Evolutionary conservation across 2,329 filamentous ascomycete genomes (phyloP).

Genomic region (Verticillium longisporum): DNA sequence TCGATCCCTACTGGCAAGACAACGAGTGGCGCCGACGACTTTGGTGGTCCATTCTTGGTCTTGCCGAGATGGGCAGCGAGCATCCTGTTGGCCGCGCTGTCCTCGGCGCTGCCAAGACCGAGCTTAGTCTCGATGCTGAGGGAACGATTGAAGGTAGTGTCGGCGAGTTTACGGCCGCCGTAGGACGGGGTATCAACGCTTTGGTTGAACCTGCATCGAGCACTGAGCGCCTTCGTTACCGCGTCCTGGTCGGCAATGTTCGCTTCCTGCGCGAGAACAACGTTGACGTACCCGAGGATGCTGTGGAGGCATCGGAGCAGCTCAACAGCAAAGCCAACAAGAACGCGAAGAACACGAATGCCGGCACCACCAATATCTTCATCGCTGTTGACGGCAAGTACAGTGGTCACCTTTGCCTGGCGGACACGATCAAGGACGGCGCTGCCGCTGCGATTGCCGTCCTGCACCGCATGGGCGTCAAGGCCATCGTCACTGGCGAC

Average conservation of each 20-base stretch:
- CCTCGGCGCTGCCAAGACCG: constrained; percentile 63
- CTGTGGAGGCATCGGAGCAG: constrained; percentile 56
- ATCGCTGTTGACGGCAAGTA: constrained; percentile 74
- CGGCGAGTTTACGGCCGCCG: constrained; percentile 74
- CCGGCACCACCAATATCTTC: constrained; percentile 86
- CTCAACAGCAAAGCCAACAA: constrained; percentile 40
- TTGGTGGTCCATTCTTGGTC: constrained; percentile 67
- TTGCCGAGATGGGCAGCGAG: constrained; percentile 94
- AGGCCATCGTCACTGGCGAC: constrained; percentile 90
- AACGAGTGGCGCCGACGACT: constrained; percentile 61
- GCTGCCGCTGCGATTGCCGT: constrained; percentile 76
- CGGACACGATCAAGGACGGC: constrained; percentile 86
- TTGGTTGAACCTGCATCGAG: constrained; percentile 68
- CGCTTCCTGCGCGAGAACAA: constrained; percentile 66
- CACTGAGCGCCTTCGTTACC: constrained; percentile 64
- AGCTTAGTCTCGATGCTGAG: constrained; percentile 67
- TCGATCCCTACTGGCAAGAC: constrained; percentile 62
- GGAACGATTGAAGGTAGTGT: constrained; percentile 74
- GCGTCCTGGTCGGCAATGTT: constrained; percentile 77
- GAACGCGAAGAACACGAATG: constrained; percentile 28
- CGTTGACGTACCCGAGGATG: constrained; percentile 58
- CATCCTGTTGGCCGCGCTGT: constrained; percentile 94
- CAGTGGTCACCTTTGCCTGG: constrained; percentile 74
- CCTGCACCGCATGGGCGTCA: constrained; percentile 76
- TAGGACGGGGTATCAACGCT: constrained; percentile 81